Conservation (phyloP, 2,329 filamentous ascomycete species). For the Trichophyton mentagrophytes region DNA sequence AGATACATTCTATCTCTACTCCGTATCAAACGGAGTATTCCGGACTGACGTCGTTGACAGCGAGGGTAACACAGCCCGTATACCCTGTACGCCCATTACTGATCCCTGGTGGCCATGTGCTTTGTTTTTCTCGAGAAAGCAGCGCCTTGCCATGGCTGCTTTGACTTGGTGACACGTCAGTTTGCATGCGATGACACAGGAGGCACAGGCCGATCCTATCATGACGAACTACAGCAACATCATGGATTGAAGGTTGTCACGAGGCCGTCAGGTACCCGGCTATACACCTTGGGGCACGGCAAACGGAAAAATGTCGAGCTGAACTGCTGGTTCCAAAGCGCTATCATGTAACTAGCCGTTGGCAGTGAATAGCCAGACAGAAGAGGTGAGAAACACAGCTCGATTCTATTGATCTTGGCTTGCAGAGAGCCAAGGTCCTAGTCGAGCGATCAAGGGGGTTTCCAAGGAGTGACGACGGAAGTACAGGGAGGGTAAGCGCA, state of each 20-base stretch:
- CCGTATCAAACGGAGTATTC: no score
- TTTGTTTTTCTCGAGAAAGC: not conserved
- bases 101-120: constrained; percentile 1
- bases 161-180: constrained; percentile 1
- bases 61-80: not conserved
- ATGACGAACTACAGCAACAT: not conserved
- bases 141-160: not conserved
- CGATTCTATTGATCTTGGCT: not conserved
- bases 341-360: not conserved
- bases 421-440: constrained; percentile 1
- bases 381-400: not conserved
- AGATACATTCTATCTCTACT: no score
- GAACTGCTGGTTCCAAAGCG: no score
- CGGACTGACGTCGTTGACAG: no score
- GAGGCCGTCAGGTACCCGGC: no score
- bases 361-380: not conserved
- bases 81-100: not conserved
- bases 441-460: not conserved
- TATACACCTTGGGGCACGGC: no score
- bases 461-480: not conserved
- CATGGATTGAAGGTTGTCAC: no score
- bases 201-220: not conserved
- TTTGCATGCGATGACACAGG: not conserved
- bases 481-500: not conserved
- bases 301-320: no score